phyloP scores from a whole-genome alignment of 2,329 filamentous ascomycete species.

The Fusarium nematophilum region DNA sequence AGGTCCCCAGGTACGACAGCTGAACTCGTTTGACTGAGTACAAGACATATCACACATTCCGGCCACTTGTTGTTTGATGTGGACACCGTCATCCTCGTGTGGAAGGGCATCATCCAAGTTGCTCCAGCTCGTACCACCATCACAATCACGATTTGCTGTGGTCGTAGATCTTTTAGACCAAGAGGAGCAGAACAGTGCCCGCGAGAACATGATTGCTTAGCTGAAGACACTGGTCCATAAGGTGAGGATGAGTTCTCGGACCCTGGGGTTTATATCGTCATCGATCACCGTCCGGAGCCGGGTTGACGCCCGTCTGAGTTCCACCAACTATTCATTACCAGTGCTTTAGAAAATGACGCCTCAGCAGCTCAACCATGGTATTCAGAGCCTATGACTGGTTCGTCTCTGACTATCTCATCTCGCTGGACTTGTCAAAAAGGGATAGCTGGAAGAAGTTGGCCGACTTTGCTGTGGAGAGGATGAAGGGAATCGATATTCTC shows the following conservation, averaged over 20 bases:
- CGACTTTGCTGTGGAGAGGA: slow-evolving; percentile 71
- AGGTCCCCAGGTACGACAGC: slow-evolving; percentile 14
- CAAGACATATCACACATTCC: not conserved
- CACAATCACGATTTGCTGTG: slow-evolving; percentile 14
- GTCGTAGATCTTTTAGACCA: not conserved
- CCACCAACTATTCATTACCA: not conserved
- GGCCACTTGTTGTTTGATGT: slow-evolving; percentile 11
- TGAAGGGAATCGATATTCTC: slow-evolving; percentile 79
- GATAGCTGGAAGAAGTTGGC: slow-evolving; percentile 78
- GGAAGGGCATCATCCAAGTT: not conserved
- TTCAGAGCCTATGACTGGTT: no score
- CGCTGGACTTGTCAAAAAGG: slow-evolving; percentile 72
- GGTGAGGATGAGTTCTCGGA: slow-evolving; percentile 31
- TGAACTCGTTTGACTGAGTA: not conserved
- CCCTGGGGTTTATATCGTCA: slow-evolving; percentile 37
- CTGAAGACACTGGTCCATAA: slow-evolving; percentile 21
- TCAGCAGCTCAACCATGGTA: slow-evolving; percentile 39
- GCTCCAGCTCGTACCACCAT: not conserved
- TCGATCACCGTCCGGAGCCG: slow-evolving; percentile 37
- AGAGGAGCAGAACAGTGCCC: not conserved
- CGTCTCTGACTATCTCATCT: slow-evolving; percentile 71
- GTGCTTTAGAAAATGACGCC: slow-evolving; percentile 34
- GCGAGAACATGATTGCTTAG: slow-evolving; percentile 19
- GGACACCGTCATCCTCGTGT: slow-evolving; percentile 17
- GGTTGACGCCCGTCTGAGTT: slow-evolving; percentile 8